Conservation (phyloP, 352 stramenopile genomes). For the Blastocystis sp. region DNA sequence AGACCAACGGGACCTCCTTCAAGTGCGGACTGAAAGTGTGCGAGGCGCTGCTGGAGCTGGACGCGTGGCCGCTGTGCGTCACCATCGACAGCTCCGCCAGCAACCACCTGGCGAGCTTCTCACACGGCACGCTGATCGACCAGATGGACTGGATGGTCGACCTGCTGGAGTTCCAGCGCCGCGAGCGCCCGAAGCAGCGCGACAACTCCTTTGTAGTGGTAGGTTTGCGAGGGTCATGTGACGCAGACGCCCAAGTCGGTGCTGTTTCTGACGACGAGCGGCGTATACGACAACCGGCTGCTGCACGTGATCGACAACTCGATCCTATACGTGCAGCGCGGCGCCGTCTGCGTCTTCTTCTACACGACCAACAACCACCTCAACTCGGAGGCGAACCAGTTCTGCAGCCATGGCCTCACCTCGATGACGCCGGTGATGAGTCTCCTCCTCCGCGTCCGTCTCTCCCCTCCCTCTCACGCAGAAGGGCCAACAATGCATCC, state of each 20-base stretch:
- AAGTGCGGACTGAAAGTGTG: constrained; percentile 39
- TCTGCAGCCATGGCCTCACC: background rate
- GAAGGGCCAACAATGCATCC: background rate
- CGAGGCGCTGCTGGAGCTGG: background rate
- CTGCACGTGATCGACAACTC: constrained; percentile 17
- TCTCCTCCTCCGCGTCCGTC: background rate
- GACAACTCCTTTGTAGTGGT: background rate
- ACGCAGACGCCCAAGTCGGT: background rate
- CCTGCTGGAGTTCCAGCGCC: background rate
- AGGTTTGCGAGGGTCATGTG: background rate
- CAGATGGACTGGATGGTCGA: constrained; percentile 16
- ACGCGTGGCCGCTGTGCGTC: background rate
- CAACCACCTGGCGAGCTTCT: background rate
- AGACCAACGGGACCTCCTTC: constrained; percentile 15
- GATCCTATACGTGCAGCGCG: background rate
- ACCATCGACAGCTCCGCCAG: background rate
- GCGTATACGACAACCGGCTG: constrained; percentile 12
- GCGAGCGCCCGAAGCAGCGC: background rate
- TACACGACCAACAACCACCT: background rate
- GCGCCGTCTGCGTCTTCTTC: constrained; percentile 7
- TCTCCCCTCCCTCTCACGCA: background rate
- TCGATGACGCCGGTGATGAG: background rate
- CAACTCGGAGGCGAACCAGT: background rate
- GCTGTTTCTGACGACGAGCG: background rate
- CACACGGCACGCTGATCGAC: constrained; percentile 4